These are phyloP conservation scores for Phytophthora pistaciae DNA, from an alignment of 352 stramenopile genomes.

Conservation along the genomic window DNA sequence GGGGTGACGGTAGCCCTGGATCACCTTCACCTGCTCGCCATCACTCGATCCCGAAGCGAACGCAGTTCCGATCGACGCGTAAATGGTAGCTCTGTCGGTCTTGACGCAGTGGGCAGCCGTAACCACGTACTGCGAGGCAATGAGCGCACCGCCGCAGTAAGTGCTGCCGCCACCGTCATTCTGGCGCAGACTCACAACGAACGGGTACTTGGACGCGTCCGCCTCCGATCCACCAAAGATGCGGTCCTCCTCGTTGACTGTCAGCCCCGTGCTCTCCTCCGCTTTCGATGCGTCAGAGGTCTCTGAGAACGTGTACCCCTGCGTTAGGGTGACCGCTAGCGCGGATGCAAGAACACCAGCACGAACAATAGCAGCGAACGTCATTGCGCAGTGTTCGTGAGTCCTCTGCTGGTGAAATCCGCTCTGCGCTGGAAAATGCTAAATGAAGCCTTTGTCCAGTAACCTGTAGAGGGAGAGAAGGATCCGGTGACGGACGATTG, in stretches of 20 bases:
- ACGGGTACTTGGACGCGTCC: constrained; percentile 59
- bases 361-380: constrained; percentile 24
- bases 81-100: constrained; percentile 44
- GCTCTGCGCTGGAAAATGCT: constrained; percentile 26
- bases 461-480: constrained; percentile 28
- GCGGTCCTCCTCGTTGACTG: constrained; percentile 52
- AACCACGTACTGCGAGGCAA: constrained; percentile 70
- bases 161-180: constrained; percentile 40
- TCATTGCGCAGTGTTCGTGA: constrained; percentile 17
- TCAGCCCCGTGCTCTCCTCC: constrained; percentile 32
- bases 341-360: constrained; percentile 24
- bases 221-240: constrained; percentile 72
- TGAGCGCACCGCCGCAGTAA: constrained; percentile 76
- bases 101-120: constrained; percentile 82
- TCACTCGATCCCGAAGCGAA: constrained; percentile 48
- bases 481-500: constrained; percentile 23
- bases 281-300: constrained; percentile 23
- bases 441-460: constrained; percentile 10
- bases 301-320: constrained; percentile 44
- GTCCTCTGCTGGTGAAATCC: constrained; percentile 21
- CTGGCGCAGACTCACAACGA: constrained; percentile 66
- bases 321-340: constrained; percentile 22
- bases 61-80: constrained; percentile 62
- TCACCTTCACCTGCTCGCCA: constrained; percentile 61
- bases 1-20: constrained; percentile 53